These are phyloP conservation scores for Nakataea oryzae DNA, from an alignment of 2,329 filamentous ascomycete species.

Conservation along the genomic window DNA sequence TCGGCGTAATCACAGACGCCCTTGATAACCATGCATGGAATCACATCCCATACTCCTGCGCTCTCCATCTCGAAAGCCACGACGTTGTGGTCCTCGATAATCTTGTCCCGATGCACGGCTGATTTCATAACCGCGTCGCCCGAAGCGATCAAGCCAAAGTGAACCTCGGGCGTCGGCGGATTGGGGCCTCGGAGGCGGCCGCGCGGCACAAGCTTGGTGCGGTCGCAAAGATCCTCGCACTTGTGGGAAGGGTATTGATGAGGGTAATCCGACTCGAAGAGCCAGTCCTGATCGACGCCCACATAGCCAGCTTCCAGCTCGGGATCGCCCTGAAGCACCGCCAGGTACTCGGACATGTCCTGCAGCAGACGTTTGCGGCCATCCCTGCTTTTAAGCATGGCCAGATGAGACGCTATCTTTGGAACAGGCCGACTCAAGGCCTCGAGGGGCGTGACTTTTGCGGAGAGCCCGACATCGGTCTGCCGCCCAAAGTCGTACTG, in stretches of 20 bases:
- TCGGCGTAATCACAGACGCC: slow-evolving; percentile 27
- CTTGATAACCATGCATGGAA: slow-evolving; percentile 23
- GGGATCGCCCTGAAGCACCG: not conserved
- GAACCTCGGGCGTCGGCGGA: slow-evolving; percentile 1
- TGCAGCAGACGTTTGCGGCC: slow-evolving; percentile 3
- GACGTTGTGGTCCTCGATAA: slow-evolving; percentile 13
- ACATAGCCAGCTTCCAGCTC: slow-evolving; percentile 7
- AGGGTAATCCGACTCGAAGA: slow-evolving; percentile 9
- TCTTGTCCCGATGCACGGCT: slow-evolving; percentile 15
- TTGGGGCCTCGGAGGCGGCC: slow-evolving; percentile 3
- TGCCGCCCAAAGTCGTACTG: slow-evolving; percentile 13
- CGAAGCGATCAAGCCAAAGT: slow-evolving; percentile 19
- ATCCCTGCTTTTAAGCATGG: slow-evolving; percentile 5
- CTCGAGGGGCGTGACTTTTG: slow-evolving; percentile 9
- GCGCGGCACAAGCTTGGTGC: slow-evolving; percentile 5
- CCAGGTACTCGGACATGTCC: slow-evolving; percentile 2
- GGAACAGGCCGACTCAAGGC: slow-evolving; percentile 7
- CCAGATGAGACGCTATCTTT: slow-evolving; percentile 7
- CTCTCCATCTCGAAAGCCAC: slow-evolving; percentile 27
- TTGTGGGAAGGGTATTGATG: slow-evolving; percentile 1
- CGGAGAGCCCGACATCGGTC: slow-evolving; percentile 9
- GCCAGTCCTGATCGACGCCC: slow-evolving; percentile 7
- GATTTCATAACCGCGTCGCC: slow-evolving; percentile 26
- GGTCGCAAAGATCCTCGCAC: slow-evolving; percentile 6
- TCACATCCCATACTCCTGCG: slow-evolving; percentile 22